Percentiles rank a stretch among this genome's conserved stretches.
phyloP scores from a whole-genome alignment of 2,329 filamentous ascomycete genomes.

The Aspergillus sp. region DNA sequence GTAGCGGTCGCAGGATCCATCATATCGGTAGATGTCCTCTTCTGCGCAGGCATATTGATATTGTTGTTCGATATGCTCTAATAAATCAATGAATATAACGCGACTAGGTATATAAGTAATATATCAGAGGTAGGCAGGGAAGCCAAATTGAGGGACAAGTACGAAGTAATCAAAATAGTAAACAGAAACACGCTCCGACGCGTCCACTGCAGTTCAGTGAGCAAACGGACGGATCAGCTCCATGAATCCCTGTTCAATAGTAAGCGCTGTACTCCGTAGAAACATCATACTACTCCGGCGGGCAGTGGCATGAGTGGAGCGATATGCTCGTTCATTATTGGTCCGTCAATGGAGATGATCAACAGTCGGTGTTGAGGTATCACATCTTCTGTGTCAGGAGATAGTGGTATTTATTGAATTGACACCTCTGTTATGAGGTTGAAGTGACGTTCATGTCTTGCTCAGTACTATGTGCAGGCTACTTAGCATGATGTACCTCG shows the following conservation, averaged over 20 bases:
- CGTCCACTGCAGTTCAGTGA: neutral
- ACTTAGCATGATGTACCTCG: too few species aligned
- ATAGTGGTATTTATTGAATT: neutral
- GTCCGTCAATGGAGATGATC: neutral
- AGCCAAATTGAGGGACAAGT: neutral
- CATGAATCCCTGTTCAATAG: too few species aligned
- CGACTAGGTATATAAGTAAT: too few species aligned
- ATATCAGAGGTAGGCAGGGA: too few species aligned
- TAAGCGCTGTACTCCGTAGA: neutral
- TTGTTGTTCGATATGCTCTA: too few species aligned
- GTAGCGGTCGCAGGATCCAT: neutral
- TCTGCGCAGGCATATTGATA: neutral
- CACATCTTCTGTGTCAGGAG: neutral
- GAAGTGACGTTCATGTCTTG: neutral
- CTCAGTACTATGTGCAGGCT: too few species aligned
- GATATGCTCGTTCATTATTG: neutral
- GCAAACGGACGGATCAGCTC: neutral
- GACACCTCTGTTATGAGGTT: neutral
- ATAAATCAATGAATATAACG: neutral
- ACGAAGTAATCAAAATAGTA: neutral
- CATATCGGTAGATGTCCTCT: neutral
- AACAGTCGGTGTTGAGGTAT: neutral
- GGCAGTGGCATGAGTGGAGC: neutral
- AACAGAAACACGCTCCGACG: neutral
- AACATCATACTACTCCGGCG: neutral